These are phyloP conservation scores for Wallacemonas collosoma DNA, from an alignment of 208 protist genomes.

Conservation along the genomic window DNA sequence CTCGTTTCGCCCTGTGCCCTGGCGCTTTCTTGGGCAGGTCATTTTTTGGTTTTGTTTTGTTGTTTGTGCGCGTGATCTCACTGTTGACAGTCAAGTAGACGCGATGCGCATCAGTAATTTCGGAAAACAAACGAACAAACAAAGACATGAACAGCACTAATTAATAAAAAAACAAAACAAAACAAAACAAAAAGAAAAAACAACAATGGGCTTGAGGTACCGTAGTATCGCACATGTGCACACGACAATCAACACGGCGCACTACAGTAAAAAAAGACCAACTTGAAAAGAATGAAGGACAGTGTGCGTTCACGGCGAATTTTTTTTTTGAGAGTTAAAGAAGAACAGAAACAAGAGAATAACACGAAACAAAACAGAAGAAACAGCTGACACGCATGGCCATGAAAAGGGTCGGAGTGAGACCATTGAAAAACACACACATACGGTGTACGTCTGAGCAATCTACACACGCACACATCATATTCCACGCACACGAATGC, in stretches of 20 bases:
- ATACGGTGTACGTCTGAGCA: too few relatives aligned
- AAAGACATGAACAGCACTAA: neutral
- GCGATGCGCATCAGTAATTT: neutral
- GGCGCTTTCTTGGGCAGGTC: too few relatives aligned
- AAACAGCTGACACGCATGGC: neutral
- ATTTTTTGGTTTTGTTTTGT: too few relatives aligned
- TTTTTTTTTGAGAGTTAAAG: neutral
- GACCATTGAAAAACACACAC: too few relatives aligned
- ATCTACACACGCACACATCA: too few relatives aligned
- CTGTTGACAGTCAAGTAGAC: neutral
- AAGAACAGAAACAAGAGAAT: neutral
- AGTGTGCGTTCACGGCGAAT: neutral
- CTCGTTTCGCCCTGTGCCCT: too few relatives aligned
- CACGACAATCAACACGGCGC: too few relatives aligned
- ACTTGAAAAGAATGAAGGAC: neutral
- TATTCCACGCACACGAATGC: too few relatives aligned
- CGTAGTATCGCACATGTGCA: too few relatives aligned
- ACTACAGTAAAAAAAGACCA: neutral
- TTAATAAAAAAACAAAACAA: conserved; percentile 1
- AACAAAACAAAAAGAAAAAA: conserved; percentile 1
- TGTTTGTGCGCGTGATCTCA: too few relatives aligned
- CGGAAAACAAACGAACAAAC: conserved; percentile 4
- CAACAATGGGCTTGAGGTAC: neutral
- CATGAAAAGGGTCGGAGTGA: too few relatives aligned
- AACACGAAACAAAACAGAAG: conserved; percentile 5